A percentile compares a stretch with the other conserved stretches of the same genome.
phyloP scores from a whole-genome alignment of 2,329 filamentous ascomycete species.

The Metarhizium guizhouense region DNA sequence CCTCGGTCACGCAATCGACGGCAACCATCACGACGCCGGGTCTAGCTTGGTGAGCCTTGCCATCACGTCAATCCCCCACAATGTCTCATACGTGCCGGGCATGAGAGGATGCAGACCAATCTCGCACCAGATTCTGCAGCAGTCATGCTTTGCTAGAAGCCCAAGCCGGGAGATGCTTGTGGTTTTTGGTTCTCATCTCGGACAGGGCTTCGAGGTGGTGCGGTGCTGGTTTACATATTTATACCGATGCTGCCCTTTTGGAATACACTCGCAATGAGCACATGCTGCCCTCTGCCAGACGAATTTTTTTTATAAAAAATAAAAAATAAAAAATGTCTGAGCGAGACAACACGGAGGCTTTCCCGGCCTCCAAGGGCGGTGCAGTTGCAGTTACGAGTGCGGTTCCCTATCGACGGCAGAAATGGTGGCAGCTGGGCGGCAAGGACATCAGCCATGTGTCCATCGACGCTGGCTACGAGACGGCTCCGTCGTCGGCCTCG shows the following conservation, averaged over 20 bases:
- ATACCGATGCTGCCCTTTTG: neutral
- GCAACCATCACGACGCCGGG: neutral
- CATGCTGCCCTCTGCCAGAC: neutral
- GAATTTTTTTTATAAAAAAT: neutral
- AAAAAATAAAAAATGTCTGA: neutral
- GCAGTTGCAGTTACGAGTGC: neutral
- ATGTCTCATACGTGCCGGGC: neutral
- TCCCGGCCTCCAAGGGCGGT: neutral
- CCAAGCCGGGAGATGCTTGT: too few species aligned
- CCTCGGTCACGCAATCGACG: constrained; percentile 4
- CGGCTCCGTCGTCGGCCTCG: neutral
- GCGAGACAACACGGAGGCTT: neutral
- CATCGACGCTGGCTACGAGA: constrained; percentile 2
- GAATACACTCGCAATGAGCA: neutral
- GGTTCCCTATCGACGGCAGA: neutral
- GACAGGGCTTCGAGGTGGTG: neutral
- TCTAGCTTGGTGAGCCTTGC: neutral
- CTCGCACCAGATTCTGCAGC: neutral
- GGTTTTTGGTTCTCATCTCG: neutral
- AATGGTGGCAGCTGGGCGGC: constrained; percentile 6
- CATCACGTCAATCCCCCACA: constrained; percentile 1
- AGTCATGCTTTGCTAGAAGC: too few species aligned
- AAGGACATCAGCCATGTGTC: constrained; percentile 6
- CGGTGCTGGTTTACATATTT: neutral
- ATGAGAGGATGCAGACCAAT: neutral